These are phyloP conservation scores for Gossypium stocksii DNA, from an alignment of 345 rosid species.

Conservation along the genomic window DNA sequence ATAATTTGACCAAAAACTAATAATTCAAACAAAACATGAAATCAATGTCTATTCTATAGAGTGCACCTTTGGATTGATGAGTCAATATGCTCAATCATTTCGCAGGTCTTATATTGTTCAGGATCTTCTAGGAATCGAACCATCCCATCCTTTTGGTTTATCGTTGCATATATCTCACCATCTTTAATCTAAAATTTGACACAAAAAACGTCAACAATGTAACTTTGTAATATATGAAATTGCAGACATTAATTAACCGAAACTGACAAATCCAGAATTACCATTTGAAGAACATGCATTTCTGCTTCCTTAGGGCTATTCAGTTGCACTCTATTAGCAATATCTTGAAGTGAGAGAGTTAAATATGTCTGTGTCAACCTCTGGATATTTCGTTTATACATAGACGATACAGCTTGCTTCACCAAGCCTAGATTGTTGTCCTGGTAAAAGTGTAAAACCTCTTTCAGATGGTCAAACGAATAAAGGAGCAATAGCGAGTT, in stretches of 20 bases:
- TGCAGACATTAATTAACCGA: conserved; percentile 12
- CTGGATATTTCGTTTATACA: conserved; percentile 92
- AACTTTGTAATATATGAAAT: not conserved
- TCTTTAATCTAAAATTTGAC: conserved; percentile 66
- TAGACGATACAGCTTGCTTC: conserved; percentile 86
- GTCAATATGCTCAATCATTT: conserved; percentile 80
- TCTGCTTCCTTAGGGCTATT: conserved; percentile 85
- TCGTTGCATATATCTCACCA: conserved; percentile 93
- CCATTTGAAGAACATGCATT: conserved; percentile 99
- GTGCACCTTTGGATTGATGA: conserved; percentile 85
- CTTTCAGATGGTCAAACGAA: conserved; percentile 18
- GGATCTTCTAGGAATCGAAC: conserved; percentile 98
- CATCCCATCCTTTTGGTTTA: conserved; percentile 99
- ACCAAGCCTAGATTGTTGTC: conserved; percentile 93
- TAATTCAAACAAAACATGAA: not conserved
- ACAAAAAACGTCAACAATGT: conserved; percentile 6
- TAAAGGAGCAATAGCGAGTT: not conserved
- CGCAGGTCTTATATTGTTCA: conserved; percentile 85
- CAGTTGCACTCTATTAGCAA: conserved; percentile 78
- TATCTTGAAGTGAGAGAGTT: conserved; percentile 95
- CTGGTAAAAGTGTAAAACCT: conserved; percentile 36
- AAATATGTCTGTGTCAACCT: conserved; percentile 89
- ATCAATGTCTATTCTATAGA: not conserved
- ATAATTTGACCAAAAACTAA: not conserved
- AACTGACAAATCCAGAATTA: conserved; percentile 24